Evolutionary conservation across 2,329 filamentous ascomycete genomes (phyloP), one percentile per base, ranked within the genome.

Genomic region (Achaetomium macrosporum): DNA sequence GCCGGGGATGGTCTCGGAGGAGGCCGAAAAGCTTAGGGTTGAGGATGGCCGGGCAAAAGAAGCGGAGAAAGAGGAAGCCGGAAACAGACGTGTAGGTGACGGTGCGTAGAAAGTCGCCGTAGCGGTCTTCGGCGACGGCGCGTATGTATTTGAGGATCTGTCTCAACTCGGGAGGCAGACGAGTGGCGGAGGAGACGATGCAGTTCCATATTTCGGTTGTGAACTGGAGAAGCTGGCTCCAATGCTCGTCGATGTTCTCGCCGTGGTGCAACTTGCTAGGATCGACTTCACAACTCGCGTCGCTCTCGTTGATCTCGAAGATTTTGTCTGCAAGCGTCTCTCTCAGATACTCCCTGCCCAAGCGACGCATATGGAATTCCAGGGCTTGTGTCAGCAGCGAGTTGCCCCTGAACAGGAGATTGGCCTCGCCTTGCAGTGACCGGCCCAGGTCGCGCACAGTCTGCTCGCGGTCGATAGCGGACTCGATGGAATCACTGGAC

Each of bases 31-130:
- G 77, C 70, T 96, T 96, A 1, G 92, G 92, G 57, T 96, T 96
- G 7, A 97, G 76, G 54, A 97, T 90, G n/a, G 92, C 91, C 3
- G 92, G 92, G 65, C 91, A 96, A 64, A 97, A 93, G 74, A 96
- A 96, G 5, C 92, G 85, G 56, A 97, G 76, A 67, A 97, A 97
- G 12, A 97, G 72, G 65, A 97, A 97, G 0, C 92, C 92, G 42
- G 90, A 96, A 1, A 97, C 90, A 66, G 90, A 95, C 48, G 91
- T 96, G 66, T 96, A 97, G 42, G 86, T 83, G 36, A 96, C 90
- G 2, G 88, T 92, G 29, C 90, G 84, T 40, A 96, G 74, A 63
- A 95, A 96, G 67, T 95, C 90, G 29, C 92, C 92, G 66, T 96
- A 97, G 16, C 91, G 85, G 67, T 96, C 91, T 62, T 96, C 92